Conservation (phyloP, 108 stramenopile genomes). For the Cyclotella baltica region DNA sequence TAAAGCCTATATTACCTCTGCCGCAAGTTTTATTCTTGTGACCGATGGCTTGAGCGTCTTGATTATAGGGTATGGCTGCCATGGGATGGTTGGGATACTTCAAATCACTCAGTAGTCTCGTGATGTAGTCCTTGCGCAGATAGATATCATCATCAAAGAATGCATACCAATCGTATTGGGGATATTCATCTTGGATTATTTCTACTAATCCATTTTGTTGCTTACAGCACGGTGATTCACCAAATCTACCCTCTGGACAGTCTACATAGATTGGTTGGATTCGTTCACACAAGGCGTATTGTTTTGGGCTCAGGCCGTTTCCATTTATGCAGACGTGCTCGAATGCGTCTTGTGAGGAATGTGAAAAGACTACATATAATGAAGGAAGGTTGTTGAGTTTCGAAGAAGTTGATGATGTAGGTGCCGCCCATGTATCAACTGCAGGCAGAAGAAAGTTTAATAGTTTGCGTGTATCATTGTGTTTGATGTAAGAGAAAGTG, state of each 20-base stretch:
- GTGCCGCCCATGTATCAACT: conserved; percentile 28
- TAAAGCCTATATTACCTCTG: conserved; percentile 3
- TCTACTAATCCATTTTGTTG: conserved; percentile 39
- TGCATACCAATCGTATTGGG: conserved; percentile 33
- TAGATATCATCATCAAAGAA: conserved; percentile 51
- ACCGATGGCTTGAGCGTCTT: neutral
- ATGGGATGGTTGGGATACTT: conserved; percentile 12
- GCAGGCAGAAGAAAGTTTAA: conserved; percentile 15
- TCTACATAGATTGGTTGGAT: conserved; percentile 45
- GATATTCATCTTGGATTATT: conserved; percentile 8
- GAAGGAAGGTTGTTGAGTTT: neutral
- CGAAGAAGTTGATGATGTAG: neutral
- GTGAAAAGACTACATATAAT: conserved; percentile 20
- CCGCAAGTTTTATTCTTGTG: neutral
- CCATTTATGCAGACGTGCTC: conserved; percentile 1
- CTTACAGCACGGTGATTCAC: conserved; percentile 52
- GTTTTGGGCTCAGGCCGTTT: neutral
- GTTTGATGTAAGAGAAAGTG: conserved; percentile 20
- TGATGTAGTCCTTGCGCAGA: conserved; percentile 9
- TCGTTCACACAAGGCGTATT: conserved; percentile 4
- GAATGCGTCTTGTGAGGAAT: conserved; percentile 9
- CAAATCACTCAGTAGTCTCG: neutral
- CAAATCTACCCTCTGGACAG: conserved; percentile 45
- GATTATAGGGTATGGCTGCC: conserved; percentile 18
- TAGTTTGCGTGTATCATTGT: conserved; percentile 6